Percentiles rank a stretch among this genome's conserved stretches.
These are phyloP conservation scores for Cladosporium halotolerans DNA, from an alignment of 2,329 filamentous ascomycete species.

Conservation along the genomic window DNA sequence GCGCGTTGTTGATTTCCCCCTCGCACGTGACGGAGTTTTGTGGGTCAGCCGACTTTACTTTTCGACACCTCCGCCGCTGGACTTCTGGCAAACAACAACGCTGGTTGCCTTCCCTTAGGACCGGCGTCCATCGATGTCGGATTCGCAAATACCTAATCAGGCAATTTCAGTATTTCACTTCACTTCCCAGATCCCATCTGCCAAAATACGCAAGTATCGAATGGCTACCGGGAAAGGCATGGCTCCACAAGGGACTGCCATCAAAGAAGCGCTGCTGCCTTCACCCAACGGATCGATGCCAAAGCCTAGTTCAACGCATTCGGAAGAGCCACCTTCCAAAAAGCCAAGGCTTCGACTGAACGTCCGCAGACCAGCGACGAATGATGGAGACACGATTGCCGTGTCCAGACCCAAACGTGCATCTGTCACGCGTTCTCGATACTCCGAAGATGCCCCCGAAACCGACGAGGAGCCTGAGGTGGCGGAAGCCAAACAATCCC, in stretches of 20 bases:
- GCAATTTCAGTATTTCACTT: constrained; percentile 25
- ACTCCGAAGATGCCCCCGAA: background rate
- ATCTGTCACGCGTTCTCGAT: constrained; percentile 3
- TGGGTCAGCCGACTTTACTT: constrained; percentile 12
- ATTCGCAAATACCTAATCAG: background rate
- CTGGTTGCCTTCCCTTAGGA: background rate
- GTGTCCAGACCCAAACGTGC: constrained; percentile 18
- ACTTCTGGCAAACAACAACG: constrained; percentile 7
- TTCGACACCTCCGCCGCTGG: constrained; percentile 11
- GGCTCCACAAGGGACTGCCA: constrained; percentile 5
- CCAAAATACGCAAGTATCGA: constrained; percentile 25
- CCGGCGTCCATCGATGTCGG: constrained; percentile 1
- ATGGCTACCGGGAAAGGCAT: constrained; percentile 24
- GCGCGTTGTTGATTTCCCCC: background rate
- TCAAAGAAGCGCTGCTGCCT: background rate
- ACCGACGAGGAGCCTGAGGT: constrained; percentile 1
- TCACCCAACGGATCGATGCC: background rate
- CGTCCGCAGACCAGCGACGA: constrained; percentile 15
- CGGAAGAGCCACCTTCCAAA: constrained; percentile 2
- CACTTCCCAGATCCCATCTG: constrained; percentile 22
- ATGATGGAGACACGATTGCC: constrained; percentile 18
- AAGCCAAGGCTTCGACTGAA: constrained; percentile 23
- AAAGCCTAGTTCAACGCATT: constrained; percentile 1
- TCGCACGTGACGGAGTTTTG: constrained; percentile 4
- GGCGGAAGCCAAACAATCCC: constrained; percentile 8